Percentiles rank a stretch among this genome's conserved stretches.
phyloP scores from a whole-genome alignment of 2,329 filamentous ascomycete species.

The Ampelomyces quisqualis region DNA sequence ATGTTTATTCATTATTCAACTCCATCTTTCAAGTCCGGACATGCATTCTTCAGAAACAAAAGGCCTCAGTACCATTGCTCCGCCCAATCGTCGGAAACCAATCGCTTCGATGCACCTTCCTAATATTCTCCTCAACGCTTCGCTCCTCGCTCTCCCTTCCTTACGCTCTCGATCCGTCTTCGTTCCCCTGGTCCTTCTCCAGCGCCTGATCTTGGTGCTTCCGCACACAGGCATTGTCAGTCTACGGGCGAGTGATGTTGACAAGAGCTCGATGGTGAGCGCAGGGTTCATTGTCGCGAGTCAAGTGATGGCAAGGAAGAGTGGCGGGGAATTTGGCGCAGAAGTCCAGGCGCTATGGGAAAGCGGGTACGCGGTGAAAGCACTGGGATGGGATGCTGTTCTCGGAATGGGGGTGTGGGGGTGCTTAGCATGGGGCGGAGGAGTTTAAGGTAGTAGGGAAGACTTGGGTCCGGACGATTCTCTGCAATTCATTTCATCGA shows the following conservation, averaged over 20 bases:
- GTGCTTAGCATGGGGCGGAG: conserved; percentile 28
- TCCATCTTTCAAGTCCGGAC: conserved; percentile 26
- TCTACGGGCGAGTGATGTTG: conserved; percentile 16
- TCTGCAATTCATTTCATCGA: neutral
- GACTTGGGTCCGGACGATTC: neutral
- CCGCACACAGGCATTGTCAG: conserved; percentile 23
- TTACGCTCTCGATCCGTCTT: conserved; percentile 21
- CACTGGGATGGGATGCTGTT: conserved; percentile 32
- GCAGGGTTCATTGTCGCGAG: conserved; percentile 30
- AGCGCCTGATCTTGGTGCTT: conserved; percentile 24
- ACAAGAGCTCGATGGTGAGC: conserved; percentile 25
- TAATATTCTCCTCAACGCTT: conserved; percentile 29
- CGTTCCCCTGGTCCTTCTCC: conserved; percentile 18
- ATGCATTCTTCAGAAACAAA: neutral
- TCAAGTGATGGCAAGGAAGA: conserved; percentile 22
- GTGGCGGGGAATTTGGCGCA: conserved; percentile 8
- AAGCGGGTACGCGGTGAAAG: conserved; percentile 23
- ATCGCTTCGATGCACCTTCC: conserved; percentile 24
- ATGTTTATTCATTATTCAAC: conserved; percentile 29
- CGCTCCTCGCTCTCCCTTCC: conserved; percentile 23
- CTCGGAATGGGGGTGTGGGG: conserved; percentile 18
- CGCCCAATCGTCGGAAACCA: conserved; percentile 2
- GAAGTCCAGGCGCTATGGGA: conserved; percentile 11
- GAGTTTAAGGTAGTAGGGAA: conserved; percentile 12
- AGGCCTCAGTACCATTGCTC: neutral